Percentiles rank a stretch among this genome's conserved stretches.
phyloP scores from a whole-genome alignment of 2,329 filamentous ascomycete genomes.

The Lasiodiplodia citricola region DNA sequence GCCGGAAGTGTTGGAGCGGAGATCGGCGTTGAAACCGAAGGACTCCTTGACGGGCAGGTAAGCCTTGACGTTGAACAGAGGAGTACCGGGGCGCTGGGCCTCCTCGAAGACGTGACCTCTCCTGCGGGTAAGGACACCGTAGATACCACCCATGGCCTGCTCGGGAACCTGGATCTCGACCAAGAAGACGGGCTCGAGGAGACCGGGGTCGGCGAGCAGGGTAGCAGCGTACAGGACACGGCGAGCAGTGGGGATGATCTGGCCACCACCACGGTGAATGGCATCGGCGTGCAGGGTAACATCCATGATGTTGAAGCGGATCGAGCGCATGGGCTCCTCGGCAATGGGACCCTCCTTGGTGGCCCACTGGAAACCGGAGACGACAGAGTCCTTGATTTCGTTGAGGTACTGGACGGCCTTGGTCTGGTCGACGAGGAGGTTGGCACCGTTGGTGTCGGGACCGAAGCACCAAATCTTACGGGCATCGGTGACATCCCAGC shows the following conservation, averaged over 20 bases:
- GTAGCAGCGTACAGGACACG: constrained; percentile 95
- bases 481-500: constrained; percentile 99
- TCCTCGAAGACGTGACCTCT: constrained; percentile 99
- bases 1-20: constrained; percentile 89
- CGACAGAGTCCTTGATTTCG: constrained; percentile 99
- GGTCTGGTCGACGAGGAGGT: constrained; percentile 99
- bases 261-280: constrained; percentile 99
- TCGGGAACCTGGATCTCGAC: constrained; percentile 99
- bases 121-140: constrained; percentile 95
- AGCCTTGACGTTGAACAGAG: constrained; percentile 98
- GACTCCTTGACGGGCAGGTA: constrained; percentile 97
- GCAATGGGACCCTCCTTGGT: constrained; percentile 95
- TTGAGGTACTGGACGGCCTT: constrained; percentile 99
- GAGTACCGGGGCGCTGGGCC: constrained; percentile 97
- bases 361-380: constrained; percentile 99
- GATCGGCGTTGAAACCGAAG: constrained; percentile 98
- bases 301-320: constrained; percentile 99
- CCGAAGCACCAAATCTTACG: constrained; percentile 99
- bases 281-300: constrained; percentile 99
- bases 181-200: constrained; percentile 97
- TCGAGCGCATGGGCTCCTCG: constrained; percentile 96
- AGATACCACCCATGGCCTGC: constrained; percentile 99
- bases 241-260: constrained; percentile 96
- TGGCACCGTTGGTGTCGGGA: constrained; percentile 96
- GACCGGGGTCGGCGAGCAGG: constrained; percentile 87